Conservation (phyloP, 805 yeast species). For the Diddensiella santjacobensis region DNA sequence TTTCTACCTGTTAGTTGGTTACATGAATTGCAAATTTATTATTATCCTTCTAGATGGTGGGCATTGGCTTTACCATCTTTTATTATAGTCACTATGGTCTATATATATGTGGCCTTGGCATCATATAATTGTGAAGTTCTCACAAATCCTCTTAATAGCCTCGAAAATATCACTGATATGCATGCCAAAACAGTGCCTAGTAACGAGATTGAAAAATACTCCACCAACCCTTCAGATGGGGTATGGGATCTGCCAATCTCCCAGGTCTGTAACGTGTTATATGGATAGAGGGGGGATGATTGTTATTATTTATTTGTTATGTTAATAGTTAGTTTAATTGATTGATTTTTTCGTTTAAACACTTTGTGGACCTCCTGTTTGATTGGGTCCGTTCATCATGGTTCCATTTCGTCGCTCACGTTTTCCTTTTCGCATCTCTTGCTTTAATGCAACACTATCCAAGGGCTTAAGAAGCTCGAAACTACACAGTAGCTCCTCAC, state of each 20-base stretch:
- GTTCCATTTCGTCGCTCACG: slow-evolving; percentile 60
- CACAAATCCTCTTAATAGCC: slow-evolving; percentile 55
- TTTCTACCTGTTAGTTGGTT: slow-evolving; percentile 59
- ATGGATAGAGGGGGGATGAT: slow-evolving; percentile 10
- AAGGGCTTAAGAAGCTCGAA: slow-evolving; percentile 92
- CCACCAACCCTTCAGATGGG: slow-evolving; percentile 67
- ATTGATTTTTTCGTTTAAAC: slow-evolving; percentile 4
- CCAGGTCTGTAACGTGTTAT: slow-evolving; percentile 30
- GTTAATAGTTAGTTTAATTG: neutral
- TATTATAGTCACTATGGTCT: slow-evolving; percentile 66
- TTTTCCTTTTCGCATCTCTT: slow-evolving; percentile 90
- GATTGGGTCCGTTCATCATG: slow-evolving; percentile 11
- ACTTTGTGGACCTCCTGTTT: slow-evolving; percentile 17
- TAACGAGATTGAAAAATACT: slow-evolving; percentile 36
- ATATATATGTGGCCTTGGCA: slow-evolving; percentile 64
- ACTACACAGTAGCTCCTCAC: slow-evolving; percentile 86
- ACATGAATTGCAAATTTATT: slow-evolving; percentile 52
- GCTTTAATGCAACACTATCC: slow-evolving; percentile 88
- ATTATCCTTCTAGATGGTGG: slow-evolving; percentile 92
- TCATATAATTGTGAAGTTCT: slow-evolving; percentile 73
- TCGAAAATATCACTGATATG: slow-evolving; percentile 67
- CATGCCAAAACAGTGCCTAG: slow-evolving; percentile 43
- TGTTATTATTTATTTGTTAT: neutral
- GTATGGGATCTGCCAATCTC: slow-evolving; percentile 79
- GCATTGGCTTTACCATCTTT: slow-evolving; percentile 72